Conservation (phyloP, 805 yeast genomes). For the Cyberlindnera mississippiensis region DNA sequence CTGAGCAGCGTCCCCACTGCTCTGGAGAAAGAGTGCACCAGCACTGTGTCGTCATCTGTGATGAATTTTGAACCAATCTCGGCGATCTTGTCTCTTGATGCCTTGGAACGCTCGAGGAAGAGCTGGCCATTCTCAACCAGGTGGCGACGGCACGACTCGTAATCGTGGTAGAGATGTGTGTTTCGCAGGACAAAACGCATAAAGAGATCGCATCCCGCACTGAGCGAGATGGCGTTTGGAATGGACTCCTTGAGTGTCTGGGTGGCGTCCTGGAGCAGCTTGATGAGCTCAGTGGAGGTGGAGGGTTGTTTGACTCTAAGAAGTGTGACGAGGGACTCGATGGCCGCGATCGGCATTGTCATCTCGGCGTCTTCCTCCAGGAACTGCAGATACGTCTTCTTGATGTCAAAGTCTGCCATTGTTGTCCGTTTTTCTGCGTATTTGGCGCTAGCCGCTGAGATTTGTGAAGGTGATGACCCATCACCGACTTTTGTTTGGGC, state of each 20-base stretch:
- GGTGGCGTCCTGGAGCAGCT: conserved; percentile 72
- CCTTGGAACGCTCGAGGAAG: conserved; percentile 88
- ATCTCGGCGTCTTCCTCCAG: conserved; percentile 89
- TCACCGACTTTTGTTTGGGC: background rate
- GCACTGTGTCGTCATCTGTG: conserved; percentile 84
- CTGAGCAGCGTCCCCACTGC: conserved; percentile 75
- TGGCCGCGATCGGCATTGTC: conserved; percentile 99
- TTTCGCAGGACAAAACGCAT: conserved; percentile 90
- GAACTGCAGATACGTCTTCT: conserved; percentile 71
- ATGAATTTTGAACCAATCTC: conserved; percentile 84
- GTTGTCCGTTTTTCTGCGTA: background rate
- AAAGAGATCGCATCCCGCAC: conserved; percentile 97
- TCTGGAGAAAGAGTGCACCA: conserved; percentile 90
- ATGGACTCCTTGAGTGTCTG: conserved; percentile 70
- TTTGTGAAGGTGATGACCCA: background rate
- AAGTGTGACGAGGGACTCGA: conserved; percentile 86
- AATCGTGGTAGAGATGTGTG: conserved; percentile 81
- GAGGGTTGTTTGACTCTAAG: conserved; percentile 80
- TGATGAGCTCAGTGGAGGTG: conserved; percentile 90
- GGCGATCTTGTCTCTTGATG: conserved; percentile 83
- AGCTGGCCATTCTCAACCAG: conserved; percentile 91
- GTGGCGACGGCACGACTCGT: conserved; percentile 89
- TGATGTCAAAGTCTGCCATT: conserved; percentile 66
- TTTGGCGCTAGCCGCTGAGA: background rate
- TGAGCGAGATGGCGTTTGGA: conserved; percentile 85